Base-by-base conservation (phyloP, 495 filamentous ascomycete genomes). In the Daldinia bambusicola region DNA sequence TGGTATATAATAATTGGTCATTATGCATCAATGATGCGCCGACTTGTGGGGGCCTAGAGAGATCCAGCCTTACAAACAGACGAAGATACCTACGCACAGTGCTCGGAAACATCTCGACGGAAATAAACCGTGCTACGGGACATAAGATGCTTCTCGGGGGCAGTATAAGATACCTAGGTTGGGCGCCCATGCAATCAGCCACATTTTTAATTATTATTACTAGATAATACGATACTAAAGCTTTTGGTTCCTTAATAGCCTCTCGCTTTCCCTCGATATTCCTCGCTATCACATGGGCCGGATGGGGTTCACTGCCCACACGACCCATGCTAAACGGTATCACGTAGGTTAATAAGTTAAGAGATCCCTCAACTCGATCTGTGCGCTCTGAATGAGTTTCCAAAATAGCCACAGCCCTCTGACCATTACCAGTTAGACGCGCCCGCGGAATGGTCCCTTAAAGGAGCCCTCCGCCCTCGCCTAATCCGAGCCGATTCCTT, bases 401-500 rank as follows among this genome's bases (percentile, higher is more conserved):
- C 43, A 65, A 58, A 69, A 68, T 72, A 66, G 57, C 10, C 30
- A 43, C 32, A n/a, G 50, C 22, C 48, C 37, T 60, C 30, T 48
- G 7, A n/a, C 26, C 45, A 38, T 48, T 51, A 38, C 10, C 55
- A 66, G 59, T 50, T 60, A 53, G 45, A 60, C 51, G 45, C 37
- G 14, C 34, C 51, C 41, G 55, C 61, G 50, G 61, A 52, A 62
- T 34, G 55, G 66, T 57, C 43, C 16, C 22, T 63, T 26, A 3
- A 57, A 58, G 66, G 51, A 61, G 57, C 55, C 70, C 61, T 69
- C 70, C 70, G n/a, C 51, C 61, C 63, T 66, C 56, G 66, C 51
- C 43, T 61, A 52, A 56, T 59, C 64, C 51, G 66, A 64, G 56
- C 63, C 66, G 64, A 73, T 55, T 73, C 66, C 61, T 66, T 66